Conservation (phyloP, 768 basidiomycete species). For the Auricularia heimuer region DNA sequence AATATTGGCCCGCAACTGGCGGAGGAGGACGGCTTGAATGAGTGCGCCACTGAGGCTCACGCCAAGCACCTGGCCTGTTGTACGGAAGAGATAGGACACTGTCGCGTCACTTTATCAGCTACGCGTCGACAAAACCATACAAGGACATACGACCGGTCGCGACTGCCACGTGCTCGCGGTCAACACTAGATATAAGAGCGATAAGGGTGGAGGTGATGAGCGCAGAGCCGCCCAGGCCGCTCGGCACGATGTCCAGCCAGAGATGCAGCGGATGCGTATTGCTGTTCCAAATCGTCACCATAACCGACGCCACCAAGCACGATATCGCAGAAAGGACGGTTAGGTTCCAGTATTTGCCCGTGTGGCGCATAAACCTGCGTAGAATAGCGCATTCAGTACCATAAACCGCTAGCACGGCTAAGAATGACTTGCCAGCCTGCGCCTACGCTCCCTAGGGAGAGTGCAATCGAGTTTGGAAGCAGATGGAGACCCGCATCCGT, state of each 20-base stretch:
- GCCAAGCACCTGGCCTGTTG: slow-evolving; percentile 90
- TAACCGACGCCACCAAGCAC: slow-evolving; percentile 46
- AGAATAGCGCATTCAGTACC: slow-evolving; percentile 7
- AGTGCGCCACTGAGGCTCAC: slow-evolving; percentile 82
- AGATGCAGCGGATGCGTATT: slow-evolving; percentile 50
- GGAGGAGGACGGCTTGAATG: slow-evolving; percentile 67
- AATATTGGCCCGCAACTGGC: slow-evolving; percentile 64
- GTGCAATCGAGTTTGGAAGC: slow-evolving; percentile 76
- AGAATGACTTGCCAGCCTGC: slow-evolving; percentile 63
- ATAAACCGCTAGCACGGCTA: slow-evolving; percentile 3
- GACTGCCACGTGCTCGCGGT: slow-evolving; percentile 74
- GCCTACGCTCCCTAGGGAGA: slow-evolving; percentile 76
- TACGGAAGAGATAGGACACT: slow-evolving; percentile 93
- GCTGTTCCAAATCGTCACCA: slow-evolving; percentile 60
- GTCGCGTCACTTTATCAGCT: slow-evolving; percentile 1
- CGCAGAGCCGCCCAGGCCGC: slow-evolving; percentile 77
- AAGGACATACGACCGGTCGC: slow-evolving; percentile 74
- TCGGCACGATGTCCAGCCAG: slow-evolving; percentile 71
- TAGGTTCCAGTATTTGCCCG: slow-evolving; percentile 75
- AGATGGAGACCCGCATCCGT: slow-evolving; percentile 77
- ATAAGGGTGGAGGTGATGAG: slow-evolving; percentile 81
- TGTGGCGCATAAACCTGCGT: slow-evolving; percentile 70
- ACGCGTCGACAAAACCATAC: slow-evolving; percentile 9
- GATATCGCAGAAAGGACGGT: slow-evolving; percentile 57
- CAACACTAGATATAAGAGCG: slow-evolving; percentile 78